Percentiles rank a stretch among this genome's conserved stretches.
These are phyloP conservation scores for Botrytis sinoallii DNA, from an alignment of 2,329 filamentous ascomycete genomes.

Conservation along the genomic window DNA sequence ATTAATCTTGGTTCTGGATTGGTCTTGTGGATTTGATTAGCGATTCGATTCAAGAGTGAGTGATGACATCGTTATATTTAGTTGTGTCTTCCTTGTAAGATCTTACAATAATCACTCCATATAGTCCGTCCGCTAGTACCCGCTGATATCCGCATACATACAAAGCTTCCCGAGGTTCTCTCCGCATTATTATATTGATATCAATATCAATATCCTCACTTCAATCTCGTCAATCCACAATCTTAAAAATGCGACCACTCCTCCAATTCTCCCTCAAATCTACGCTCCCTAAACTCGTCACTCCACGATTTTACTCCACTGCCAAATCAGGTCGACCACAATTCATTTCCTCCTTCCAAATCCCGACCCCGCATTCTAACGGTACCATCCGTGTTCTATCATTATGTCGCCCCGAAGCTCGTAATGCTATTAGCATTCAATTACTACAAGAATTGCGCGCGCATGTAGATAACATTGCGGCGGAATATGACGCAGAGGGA, in stretches of 20 bases:
- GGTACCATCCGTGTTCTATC: slow-evolving; percentile 87
- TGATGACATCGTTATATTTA: slow-evolving; percentile 3
- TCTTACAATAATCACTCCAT: neutral
- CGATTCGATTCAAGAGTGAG: neutral
- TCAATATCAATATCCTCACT: neutral
- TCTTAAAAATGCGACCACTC: slow-evolving; percentile 6
- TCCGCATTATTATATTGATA: neutral
- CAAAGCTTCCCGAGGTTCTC: neutral
- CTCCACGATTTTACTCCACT: slow-evolving; percentile 21
- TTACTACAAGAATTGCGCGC: slow-evolving; percentile 69
- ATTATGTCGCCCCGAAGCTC: slow-evolving; percentile 77
- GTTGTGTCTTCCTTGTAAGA: too few species aligned
- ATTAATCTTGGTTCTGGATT: neutral
- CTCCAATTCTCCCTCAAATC: slow-evolving; percentile 9
- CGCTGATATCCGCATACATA: neutral
- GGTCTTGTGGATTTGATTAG: neutral
- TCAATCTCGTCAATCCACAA: neutral
- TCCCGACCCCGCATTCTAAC: slow-evolving; percentile 14
- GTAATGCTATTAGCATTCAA: slow-evolving; percentile 85
- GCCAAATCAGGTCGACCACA: slow-evolving; percentile 14
- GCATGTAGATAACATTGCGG: slow-evolving; percentile 70
- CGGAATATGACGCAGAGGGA: slow-evolving; percentile 55
- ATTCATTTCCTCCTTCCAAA: slow-evolving; percentile 18
- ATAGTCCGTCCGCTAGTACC: neutral
- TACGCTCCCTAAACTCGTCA: slow-evolving; percentile 19